Percentiles rank a stretch among this genome's conserved stretches.
phyloP scores from a whole-genome alignment of 2,329 filamentous ascomycete species.

The Colletotrichum sp. region DNA sequence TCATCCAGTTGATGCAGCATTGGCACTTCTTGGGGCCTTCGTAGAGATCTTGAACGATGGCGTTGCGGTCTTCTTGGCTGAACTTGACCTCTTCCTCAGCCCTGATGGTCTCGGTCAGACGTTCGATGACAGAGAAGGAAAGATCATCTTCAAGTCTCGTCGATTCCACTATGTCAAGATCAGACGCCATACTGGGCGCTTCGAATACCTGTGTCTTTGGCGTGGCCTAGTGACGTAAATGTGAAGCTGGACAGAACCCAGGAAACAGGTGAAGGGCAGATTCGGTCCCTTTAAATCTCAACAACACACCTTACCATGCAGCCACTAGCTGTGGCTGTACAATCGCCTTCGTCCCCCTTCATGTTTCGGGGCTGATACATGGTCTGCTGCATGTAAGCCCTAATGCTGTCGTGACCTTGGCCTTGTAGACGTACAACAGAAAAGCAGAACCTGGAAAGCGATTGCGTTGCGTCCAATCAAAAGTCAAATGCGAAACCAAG shows the following conservation, averaged over 20 bases:
- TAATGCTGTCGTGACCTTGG: background rate
- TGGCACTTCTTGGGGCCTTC: slow-evolving; percentile 29
- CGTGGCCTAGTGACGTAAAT: background rate
- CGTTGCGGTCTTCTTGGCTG: background rate
- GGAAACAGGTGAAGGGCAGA: background rate
- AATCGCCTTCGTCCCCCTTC: background rate
- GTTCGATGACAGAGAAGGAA: slow-evolving; percentile 11
- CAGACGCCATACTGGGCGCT: background rate
- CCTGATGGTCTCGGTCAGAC: background rate
- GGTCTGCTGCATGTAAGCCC: background rate
- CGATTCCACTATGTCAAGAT: background rate
- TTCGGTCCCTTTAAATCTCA: background rate
- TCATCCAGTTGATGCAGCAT: slow-evolving; percentile 34
- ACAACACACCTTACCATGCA: background rate
- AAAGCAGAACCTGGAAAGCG: background rate
- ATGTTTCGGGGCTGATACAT: background rate
- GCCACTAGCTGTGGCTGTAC: background rate
- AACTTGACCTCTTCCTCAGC: background rate
- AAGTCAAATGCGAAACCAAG: background rate
- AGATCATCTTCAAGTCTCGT: background rate
- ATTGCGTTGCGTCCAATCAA: background rate
- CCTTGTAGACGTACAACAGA: background rate
- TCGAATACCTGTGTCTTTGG: background rate
- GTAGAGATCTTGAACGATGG: slow-evolving; percentile 28
- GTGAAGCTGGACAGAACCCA: background rate